phyloP scores from a whole-genome alignment of 2,329 filamentous ascomycete species.

The Cryphonectria parasitica region DNA sequence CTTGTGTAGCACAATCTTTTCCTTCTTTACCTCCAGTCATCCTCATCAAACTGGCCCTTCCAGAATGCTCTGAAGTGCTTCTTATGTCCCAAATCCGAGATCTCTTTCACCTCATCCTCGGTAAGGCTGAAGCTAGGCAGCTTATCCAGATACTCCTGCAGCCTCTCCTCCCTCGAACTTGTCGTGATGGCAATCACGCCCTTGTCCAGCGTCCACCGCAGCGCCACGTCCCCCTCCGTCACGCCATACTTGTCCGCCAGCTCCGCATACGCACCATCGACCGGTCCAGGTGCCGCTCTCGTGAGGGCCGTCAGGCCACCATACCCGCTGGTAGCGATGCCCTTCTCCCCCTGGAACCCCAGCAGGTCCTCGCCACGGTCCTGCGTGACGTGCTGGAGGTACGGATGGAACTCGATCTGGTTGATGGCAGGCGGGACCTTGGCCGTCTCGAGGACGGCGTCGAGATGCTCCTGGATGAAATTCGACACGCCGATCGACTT shows the following conservation, averaged over 20 bases:
- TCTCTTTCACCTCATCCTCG: constrained; percentile 55
- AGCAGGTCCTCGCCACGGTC: constrained; percentile 48
- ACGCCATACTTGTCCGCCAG: constrained; percentile 61
- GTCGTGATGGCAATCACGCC: constrained; percentile 59
- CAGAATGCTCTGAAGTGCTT: constrained; percentile 27
- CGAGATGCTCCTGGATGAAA: constrained; percentile 59
- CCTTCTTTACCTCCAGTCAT: constrained; percentile 19
- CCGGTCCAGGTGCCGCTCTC: constrained; percentile 54
- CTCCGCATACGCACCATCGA: constrained; percentile 54
- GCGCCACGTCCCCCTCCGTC: constrained; percentile 56
- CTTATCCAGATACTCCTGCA: constrained; percentile 55
- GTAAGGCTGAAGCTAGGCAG: constrained; percentile 57
- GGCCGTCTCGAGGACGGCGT: constrained; percentile 57
- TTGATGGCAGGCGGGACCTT: constrained; percentile 67
- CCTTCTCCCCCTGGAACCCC: constrained; percentile 42
- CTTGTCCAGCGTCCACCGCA: constrained; percentile 54
- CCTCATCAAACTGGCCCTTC: constrained; percentile 19
- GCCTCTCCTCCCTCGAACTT: constrained; percentile 55
- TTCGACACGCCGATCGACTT: constrained; percentile 76
- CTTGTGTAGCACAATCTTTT: neutral
- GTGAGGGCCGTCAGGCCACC: constrained; percentile 53
- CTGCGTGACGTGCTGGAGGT: constrained; percentile 47
- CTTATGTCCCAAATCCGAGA: constrained; percentile 36
- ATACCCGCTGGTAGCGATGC: constrained; percentile 61
- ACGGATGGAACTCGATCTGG: constrained; percentile 77